Conservation (phyloP, 164 flowering plant species). For the Liriodendron chinense region DNA sequence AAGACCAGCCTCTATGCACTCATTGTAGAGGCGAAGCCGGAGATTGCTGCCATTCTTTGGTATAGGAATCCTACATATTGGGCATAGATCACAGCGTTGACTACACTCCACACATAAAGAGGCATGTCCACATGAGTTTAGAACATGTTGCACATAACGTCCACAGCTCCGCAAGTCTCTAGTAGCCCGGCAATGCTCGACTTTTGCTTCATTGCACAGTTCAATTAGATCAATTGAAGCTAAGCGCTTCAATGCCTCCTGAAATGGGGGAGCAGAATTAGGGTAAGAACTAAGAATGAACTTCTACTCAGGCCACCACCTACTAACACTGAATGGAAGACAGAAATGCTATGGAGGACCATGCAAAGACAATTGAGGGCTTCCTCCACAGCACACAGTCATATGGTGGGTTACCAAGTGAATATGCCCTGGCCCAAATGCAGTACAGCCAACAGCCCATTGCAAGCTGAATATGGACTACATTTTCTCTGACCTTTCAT, state of each 20-base stretch:
- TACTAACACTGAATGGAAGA: background rate
- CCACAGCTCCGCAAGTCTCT: conserved; percentile 96
- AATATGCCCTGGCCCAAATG: background rate
- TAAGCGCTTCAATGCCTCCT: conserved; percentile 77
- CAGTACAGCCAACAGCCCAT: too few relatives aligned
- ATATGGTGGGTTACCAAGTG: background rate
- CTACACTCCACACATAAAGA: conserved; percentile 89
- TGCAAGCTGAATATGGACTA: too few relatives aligned
- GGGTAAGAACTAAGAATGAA: background rate
- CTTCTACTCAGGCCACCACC: background rate
- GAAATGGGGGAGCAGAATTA: conserved; percentile 22
- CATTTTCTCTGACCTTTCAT: background rate
- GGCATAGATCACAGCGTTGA: conserved; percentile 86
- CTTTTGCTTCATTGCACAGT: conserved; percentile 84
- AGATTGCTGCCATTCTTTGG: conserved; percentile 44
- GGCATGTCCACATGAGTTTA: conserved; percentile 85
- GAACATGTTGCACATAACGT: conserved; percentile 60
- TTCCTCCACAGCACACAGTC: too few relatives aligned
- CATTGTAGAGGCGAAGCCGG: conserved; percentile 71
- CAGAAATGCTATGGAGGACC: background rate
- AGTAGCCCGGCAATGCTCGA: conserved; percentile 87
- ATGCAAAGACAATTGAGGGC: background rate
- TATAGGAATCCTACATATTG: conserved; percentile 74
- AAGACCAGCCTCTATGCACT: conserved; percentile 87
- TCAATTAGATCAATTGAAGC: conserved; percentile 85